Base-by-base conservation (phyloP, 139 green algal species). In the Auxenochlorella pyrenoidosa region DNA sequence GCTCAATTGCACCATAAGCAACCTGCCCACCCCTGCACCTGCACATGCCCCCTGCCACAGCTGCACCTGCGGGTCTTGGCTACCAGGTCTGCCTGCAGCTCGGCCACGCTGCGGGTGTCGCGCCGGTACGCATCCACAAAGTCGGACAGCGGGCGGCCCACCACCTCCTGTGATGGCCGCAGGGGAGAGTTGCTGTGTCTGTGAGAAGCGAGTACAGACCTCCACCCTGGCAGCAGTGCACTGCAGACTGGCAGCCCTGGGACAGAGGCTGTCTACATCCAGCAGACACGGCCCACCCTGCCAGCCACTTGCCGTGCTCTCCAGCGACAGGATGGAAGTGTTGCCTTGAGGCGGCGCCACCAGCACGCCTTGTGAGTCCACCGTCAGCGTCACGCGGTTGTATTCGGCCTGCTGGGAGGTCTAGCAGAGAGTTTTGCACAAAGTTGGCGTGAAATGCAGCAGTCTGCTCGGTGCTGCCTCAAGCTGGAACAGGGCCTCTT, bases 311-410 rank as follows among this genome's bases (percentile, higher is more conserved):
- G 44, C 76, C 32, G 22, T 36, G 13, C 26, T 18, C 22, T 83
- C 44, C 47, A 83, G 47, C 44, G 40, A 51, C 32, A 83, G n/a
- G 16, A 83, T 43, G 76, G 19, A 10, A 0, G 41, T 19, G n/a
- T 66, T 83, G 76, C 76, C 76, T 5, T 59, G 47, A 10, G 47
- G 47, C 51, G 76, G 76, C n/a, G 32, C 47, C 47, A 47, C 47
- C 18, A 73, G 47, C 36, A 36, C 24, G 34, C 79, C 79, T 24
- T 38, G 41, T 21, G 40, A 12, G 36, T 71, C 60, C 26, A 72
- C 79, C 36, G 54, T 54, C 79, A 84, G 36, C 24, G 54, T 58
- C 21, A 84, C 54, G 3, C 79, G 79, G 79, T 84, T 84, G 41
- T 40, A 84, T 58, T 84, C 79, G 5, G 76, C 76, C 79, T 84